phyloP scores from a whole-genome alignment of 2,329 filamentous ascomycete species.

The Huntiella moniliformis region DNA sequence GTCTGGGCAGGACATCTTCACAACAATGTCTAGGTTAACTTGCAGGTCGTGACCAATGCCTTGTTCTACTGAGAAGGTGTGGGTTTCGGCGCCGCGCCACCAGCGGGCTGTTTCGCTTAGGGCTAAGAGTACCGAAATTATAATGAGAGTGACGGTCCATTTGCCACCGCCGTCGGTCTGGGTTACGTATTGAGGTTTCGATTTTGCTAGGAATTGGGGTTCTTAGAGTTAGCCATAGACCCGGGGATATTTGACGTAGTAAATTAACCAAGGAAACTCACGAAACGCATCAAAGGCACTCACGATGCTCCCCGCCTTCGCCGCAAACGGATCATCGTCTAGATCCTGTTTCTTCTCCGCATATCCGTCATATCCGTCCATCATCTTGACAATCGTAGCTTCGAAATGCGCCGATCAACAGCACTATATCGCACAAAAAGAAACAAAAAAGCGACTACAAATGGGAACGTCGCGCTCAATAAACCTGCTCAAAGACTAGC shows the following conservation, averaged over 20 bases:
- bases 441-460: background rate
- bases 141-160: constrained; percentile 70
- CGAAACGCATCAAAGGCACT: constrained; percentile 94
- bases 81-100: constrained; percentile 68
- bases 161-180: constrained; percentile 73
- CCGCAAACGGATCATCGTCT: constrained; percentile 64
- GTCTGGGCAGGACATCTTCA: constrained; percentile 71
- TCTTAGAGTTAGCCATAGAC: background rate
- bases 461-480: too few relatives aligned
- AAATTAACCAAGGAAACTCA: constrained; percentile 27
- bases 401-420: background rate
- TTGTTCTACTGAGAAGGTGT: constrained; percentile 88
- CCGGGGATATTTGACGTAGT: background rate
- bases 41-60: constrained; percentile 73
- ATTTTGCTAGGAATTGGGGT: constrained; percentile 51
- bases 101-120: constrained; percentile 63
- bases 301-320: constrained; percentile 45
- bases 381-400: constrained; percentile 33
- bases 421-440: background rate
- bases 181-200: constrained; percentile 81
- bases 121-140: constrained; percentile 57
- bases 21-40: constrained; percentile 87
- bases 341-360: constrained; percentile 28
- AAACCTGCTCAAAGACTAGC: too few relatives aligned
- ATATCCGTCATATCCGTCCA: constrained; percentile 54